These are phyloP conservation scores for Sporothrix dimorphospora DNA, from an alignment of 2,329 filamentous ascomycete genomes.

Conservation along the genomic window DNA sequence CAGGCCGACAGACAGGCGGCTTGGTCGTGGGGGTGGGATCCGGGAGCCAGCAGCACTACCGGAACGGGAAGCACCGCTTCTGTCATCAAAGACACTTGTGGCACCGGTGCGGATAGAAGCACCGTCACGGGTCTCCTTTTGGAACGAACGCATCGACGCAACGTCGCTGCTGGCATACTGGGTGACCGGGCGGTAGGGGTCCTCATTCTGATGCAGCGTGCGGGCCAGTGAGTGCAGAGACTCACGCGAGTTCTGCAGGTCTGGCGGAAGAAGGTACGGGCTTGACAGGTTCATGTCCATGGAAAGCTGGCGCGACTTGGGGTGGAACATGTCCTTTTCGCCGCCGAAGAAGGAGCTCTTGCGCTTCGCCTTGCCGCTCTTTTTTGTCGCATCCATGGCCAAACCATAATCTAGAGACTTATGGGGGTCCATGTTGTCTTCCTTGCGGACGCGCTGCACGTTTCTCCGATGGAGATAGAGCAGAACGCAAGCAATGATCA, in stretches of 20 bases:
- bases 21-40: conserved; percentile 38
- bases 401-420: conserved; percentile 92
- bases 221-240: conserved; percentile 85
- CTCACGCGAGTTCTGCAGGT: conserved; percentile 76
- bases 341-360: conserved; percentile 54
- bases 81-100: conserved; percentile 37
- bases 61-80: conserved; percentile 1
- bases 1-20: conserved; percentile 43
- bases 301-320: conserved; percentile 60
- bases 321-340: conserved; percentile 55
- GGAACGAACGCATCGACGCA: conserved; percentile 59
- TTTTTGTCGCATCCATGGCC: conserved; percentile 50
- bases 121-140: conserved; percentile 45
- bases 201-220: conserved; percentile 72
- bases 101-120: conserved; percentile 53
- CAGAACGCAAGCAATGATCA: conserved; percentile 67
- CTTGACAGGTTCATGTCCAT: conserved; percentile 77
- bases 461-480: conserved; percentile 80
- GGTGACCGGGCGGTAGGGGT: conserved; percentile 75
- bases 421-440: conserved; percentile 85
- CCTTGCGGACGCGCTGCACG: conserved; percentile 68
- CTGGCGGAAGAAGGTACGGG: conserved; percentile 91
- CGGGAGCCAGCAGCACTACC: conserved; percentile 37
- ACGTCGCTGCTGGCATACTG: conserved; percentile 61
- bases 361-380: conserved; percentile 47